Percentiles rank a stretch among this genome's conserved stretches.
Conservation (phyloP, 2,329 filamentous ascomycete species). For the Hymenotorrendiella dingleyae region DNA sequence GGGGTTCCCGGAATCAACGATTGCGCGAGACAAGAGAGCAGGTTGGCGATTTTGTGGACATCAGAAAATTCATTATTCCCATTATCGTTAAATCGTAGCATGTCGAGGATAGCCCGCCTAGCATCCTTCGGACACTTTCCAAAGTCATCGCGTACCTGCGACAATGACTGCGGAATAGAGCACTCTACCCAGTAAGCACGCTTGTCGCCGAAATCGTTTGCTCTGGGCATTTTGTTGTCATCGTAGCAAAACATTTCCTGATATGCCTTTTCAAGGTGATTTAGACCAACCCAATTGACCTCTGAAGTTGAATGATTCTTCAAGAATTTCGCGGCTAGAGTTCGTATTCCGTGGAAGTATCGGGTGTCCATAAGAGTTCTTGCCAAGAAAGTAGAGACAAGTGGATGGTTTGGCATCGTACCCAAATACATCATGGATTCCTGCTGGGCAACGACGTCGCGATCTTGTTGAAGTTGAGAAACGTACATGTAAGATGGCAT, state of each 20-base stretch:
- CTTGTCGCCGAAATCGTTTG: conserved; percentile 89
- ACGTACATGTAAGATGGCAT: conserved; percentile 98
- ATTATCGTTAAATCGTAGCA: conserved; percentile 92
- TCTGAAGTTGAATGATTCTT: conserved; percentile 69
- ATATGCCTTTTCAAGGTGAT: conserved; percentile 80
- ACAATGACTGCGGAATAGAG: conserved; percentile 75
- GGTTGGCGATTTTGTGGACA: conserved; percentile 75
- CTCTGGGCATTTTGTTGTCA: conserved; percentile 69
- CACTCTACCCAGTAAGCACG: conserved; percentile 79
- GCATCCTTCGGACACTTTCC: conserved; percentile 75
- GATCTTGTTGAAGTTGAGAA: conserved; percentile 92
- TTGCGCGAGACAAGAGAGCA: conserved; percentile 61
- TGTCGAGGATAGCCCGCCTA: conserved; percentile 79
- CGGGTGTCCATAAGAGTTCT: conserved; percentile 85
- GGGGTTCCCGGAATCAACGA: conserved; percentile 45
- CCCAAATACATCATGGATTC: conserved; percentile 72
- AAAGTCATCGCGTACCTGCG: conserved; percentile 66
- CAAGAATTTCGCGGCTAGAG: conserved; percentile 74
- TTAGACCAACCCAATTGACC: conserved; percentile 70
- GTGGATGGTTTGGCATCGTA: conserved; percentile 60
- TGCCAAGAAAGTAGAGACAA: conserved; percentile 83
- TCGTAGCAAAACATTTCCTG: conserved; percentile 82
- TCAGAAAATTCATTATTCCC: conserved; percentile 85
- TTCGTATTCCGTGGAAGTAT: conserved; percentile 90
- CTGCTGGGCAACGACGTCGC: conserved; percentile 86